Base-by-base conservation (phyloP, 2,329 filamentous ascomycete genomes). In the Magnaporthiopsis incrustans region DNA sequence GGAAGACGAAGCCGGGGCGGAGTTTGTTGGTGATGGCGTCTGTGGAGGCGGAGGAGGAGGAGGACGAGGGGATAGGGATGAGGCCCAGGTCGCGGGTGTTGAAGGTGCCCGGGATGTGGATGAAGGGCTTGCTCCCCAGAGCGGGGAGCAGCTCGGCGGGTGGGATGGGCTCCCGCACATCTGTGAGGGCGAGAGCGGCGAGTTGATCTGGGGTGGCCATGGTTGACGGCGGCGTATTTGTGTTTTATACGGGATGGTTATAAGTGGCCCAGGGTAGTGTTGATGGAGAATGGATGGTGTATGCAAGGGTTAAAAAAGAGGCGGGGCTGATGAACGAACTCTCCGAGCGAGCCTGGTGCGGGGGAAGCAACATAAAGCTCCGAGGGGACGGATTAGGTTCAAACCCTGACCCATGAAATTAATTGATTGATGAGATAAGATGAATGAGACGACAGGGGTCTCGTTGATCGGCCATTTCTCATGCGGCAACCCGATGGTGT, bases 21-120 rank as follows among this genome's bases (percentile, higher is more conserved):
- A 85, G 68, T 7, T 71, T 67, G 65, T 76, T 78, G 53, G 27
- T 15, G 22, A 58, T 18, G 33, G 7, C n/a, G 60, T 32, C 3
- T 11, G 33, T 18, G 38, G 68, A 18, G 38, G 58, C 30, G 5
- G 57, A n/a, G 33, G 33, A 35, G 33, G 33, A 35, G 33, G 33
- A 35, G 33, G 33, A 35, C 3, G 33, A 35, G 18, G 44, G 4
- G 25, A 44, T 30, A 4, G 76, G 76, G 1, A 83, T 70, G 33
- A 77, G 73, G 63, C 81, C 82, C 15, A 82, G 69, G 69, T 85
- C 82, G 61, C 82, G 81, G 62, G 79, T 73, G 73, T 84, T 84
- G 75, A 83, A 78, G 33, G 81, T 79, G 50, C 79, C 78, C 32
- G 74, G 75, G 33, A 79, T 71, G 63, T 72, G 69, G 66, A 83